Conservation (phyloP, 2,329 filamentous ascomycete genomes). For the Stachybotrys elegans region DNA sequence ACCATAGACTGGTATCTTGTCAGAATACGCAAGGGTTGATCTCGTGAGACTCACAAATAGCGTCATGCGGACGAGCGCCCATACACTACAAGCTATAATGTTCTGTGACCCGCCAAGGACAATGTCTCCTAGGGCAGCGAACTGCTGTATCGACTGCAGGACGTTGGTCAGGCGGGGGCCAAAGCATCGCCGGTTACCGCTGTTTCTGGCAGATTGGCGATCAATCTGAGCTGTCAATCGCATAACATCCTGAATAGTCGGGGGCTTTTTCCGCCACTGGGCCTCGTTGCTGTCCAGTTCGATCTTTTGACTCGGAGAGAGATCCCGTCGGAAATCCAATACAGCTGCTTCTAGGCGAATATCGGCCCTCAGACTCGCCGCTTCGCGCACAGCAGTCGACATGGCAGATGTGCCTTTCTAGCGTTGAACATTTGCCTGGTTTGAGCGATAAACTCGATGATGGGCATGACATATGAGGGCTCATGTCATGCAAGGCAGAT, state of each 20-base stretch:
- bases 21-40: neutral
- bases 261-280: conserved; percentile 15
- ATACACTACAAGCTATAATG: conserved; percentile 37
- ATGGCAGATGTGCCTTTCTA: too few relatives aligned
- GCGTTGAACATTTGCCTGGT: too few relatives aligned
- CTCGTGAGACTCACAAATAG: conserved; percentile 26
- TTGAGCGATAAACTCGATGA: too few relatives aligned
- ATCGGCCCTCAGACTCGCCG: conserved; percentile 22
- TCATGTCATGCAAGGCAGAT: too few relatives aligned
- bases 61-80: conserved; percentile 36
- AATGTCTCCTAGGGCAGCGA: conserved; percentile 31
- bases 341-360: conserved; percentile 35
- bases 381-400: neutral
- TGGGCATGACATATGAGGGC: too few relatives aligned
- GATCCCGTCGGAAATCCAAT: conserved; percentile 30
- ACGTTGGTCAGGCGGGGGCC: conserved; percentile 36
- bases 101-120: conserved; percentile 38
- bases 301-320: conserved; percentile 29
- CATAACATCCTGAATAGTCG: conserved; percentile 30
- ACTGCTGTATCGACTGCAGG: conserved; percentile 35
- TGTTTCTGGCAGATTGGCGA: conserved; percentile 10
- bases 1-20: conserved; percentile 18
- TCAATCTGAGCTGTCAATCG: conserved; percentile 33
- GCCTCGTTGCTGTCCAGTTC: conserved; percentile 17
- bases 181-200: conserved; percentile 23